Conservation (phyloP, 768 basidiomycete genomes). For the Panaeolus cyanescens region DNA sequence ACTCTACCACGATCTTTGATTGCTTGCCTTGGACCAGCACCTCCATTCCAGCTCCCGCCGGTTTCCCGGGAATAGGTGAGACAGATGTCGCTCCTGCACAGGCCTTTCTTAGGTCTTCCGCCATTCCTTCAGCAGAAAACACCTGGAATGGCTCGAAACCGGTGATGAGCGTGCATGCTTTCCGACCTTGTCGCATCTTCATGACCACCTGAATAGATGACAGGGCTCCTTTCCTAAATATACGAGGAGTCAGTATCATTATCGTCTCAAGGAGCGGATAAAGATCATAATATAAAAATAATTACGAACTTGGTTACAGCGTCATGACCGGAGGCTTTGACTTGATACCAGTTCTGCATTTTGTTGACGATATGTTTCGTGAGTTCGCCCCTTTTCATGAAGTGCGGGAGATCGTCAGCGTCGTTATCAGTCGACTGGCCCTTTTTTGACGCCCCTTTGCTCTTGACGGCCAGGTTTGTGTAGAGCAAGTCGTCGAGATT, state of each 20-base stretch:
- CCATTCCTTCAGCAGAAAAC: constrained; percentile 68
- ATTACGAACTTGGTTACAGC: constrained; percentile 55
- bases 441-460: constrained; percentile 32
- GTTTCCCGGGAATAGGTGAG: constrained; percentile 59
- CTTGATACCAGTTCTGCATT: constrained; percentile 82
- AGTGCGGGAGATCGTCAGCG: constrained; percentile 32
- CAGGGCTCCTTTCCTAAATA: constrained; percentile 71
- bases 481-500: constrained; percentile 58
- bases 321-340: constrained; percentile 57
- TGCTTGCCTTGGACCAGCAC: constrained; percentile 90
- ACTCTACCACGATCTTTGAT: constrained; percentile 60
- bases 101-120: constrained; percentile 72
- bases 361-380: constrained; percentile 51
- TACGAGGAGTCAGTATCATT: constrained; percentile 4
- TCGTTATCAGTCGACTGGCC: constrained; percentile 9
- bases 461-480: constrained; percentile 35
- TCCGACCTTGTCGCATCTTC: constrained; percentile 79
- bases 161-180: constrained; percentile 73
- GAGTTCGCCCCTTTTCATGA: constrained; percentile 69
- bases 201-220: constrained; percentile 68
- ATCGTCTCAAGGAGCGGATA: not conserved
- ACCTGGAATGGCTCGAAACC: constrained; percentile 78
- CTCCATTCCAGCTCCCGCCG: constrained; percentile 53
- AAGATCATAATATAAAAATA: not conserved
- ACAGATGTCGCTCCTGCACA: constrained; percentile 85